Evolutionary conservation across 805 yeast species (phyloP), one percentile per base, ranked within the genome.

Genomic region (Saturnispora silvae): DNA sequence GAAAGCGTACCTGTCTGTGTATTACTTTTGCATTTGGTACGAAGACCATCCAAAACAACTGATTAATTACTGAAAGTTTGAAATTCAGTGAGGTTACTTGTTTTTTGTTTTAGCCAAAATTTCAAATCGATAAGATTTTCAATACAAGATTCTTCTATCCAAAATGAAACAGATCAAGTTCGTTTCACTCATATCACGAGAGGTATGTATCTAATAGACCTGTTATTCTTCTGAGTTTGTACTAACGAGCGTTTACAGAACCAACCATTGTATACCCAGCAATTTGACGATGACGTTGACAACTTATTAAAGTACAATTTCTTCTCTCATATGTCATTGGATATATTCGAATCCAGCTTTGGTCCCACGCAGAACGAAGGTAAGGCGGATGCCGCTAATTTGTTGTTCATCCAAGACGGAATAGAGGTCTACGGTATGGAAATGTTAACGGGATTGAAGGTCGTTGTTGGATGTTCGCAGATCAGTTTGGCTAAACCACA

Each of bases 251-350:
- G 2, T 14, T 13, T 20, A 25, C 40, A 63, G 68, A 64, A 74
- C 49, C 65, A 60, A 29, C 84, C 83, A 10, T 50, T 77, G 17
- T 77, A 77, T 51, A 72, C 75, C 29, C 81, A 75, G 49, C 59
- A 71, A 29, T 67, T 76, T 39, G 33, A 35, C 3, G 47, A 44
- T 13, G 47, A 37, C 30, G 34, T 40, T 18, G 67, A 73, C 45
- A 64, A 63, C 41, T 57, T 71, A 38, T 57, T 78, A 22, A 75
- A 77, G 46, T 77, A 75, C 58, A 77, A 80, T 49, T 79, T 79
- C 46, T 60, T 80, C 22, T 70, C 83, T n/a, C 84, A 80, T 51
- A 78, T 80, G 80, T 75, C 85, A 4, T 58, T 80, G 18, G 87
- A 80, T 53, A 68, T 77, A 16, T 77, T 80, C 49, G 64, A 75